These are phyloP conservation scores for Pichia gijzeniarum DNA, from an alignment of 805 yeast species.

Conservation along the genomic window DNA sequence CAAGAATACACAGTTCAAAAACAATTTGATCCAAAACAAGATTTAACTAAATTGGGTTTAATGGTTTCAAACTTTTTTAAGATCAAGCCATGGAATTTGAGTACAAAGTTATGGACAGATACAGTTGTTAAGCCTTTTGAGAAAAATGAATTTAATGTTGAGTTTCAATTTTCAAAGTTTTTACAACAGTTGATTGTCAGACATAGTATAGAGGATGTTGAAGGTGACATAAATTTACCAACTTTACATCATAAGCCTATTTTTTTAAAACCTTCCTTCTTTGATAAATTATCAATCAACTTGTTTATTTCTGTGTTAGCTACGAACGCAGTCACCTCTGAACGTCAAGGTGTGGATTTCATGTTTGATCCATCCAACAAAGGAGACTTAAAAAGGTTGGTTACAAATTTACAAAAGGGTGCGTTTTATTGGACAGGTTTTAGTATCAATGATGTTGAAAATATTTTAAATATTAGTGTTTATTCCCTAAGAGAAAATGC, in stretches of 20 bases:
- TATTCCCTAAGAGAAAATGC: slow-evolving; percentile 34
- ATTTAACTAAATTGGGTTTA: slow-evolving; percentile 46
- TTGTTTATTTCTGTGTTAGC: slow-evolving; percentile 62
- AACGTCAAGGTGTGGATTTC: slow-evolving; percentile 58
- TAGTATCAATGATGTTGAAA: slow-evolving; percentile 49
- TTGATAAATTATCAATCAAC: slow-evolving; percentile 55
- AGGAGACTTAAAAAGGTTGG: slow-evolving; percentile 46
- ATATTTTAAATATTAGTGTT: slow-evolving; percentile 43
- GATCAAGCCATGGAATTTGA: slow-evolving; percentile 51
- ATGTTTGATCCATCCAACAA: slow-evolving; percentile 62
- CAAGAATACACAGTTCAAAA: slow-evolving; percentile 41
- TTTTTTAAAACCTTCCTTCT: slow-evolving; percentile 54
- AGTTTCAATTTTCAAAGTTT: slow-evolving; percentile 35
- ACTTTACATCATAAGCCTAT: slow-evolving; percentile 53
- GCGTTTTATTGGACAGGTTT: slow-evolving; percentile 77
- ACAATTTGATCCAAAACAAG: slow-evolving; percentile 46
- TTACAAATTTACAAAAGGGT: slow-evolving; percentile 56
- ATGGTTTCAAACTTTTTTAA: slow-evolving; percentile 47
- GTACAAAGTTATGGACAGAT: slow-evolving; percentile 41
- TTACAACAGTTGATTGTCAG: slow-evolving; percentile 47
- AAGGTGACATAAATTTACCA: slow-evolving; percentile 50
- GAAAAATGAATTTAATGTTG: slow-evolving; percentile 35
- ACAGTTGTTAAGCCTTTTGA: slow-evolving; percentile 44
- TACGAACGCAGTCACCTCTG: slow-evolving; percentile 68
- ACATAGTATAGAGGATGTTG: slow-evolving; percentile 50